A percentile compares a stretch with the other conserved stretches of the same genome.
Conservation (phyloP, 169 alveolate genomes). For the Toxoplasma gondii region DNA sequence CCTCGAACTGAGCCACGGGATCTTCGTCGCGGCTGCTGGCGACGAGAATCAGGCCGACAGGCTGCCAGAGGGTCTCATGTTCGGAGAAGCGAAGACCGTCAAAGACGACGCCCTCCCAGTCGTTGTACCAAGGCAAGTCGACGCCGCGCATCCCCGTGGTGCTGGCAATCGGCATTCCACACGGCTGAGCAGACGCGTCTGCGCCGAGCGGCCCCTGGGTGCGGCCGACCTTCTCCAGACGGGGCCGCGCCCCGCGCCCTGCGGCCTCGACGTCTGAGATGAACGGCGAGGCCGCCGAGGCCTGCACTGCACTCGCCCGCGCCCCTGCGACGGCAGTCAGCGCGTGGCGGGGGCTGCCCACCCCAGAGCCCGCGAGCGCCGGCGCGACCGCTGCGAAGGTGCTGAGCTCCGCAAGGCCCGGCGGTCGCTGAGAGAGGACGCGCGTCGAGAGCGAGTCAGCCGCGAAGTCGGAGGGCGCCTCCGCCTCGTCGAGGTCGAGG, state of each 20-base stretch:
- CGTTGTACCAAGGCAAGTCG: conserved; percentile 44
- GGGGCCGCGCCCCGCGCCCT: not conserved
- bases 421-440: conserved; percentile 41
- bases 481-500: conserved; percentile 59
- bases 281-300: conserved; percentile 35
- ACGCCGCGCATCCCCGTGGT: conserved; percentile 24
- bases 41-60: conserved; percentile 41
- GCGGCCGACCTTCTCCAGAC: not conserved
- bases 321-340: not conserved
- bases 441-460: conserved; percentile 42
- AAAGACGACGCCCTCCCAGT: conserved; percentile 38
- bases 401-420: conserved; percentile 11
- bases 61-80: conserved; percentile 48
- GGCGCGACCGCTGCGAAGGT: not conserved
- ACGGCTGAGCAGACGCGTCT: not conserved
- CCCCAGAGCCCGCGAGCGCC: not conserved
- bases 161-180: not conserved
- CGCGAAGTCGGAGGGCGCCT: conserved; percentile 15
- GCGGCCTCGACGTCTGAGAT: not conserved
- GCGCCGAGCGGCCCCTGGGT: not conserved
- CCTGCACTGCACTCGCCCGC: conserved; percentile 28
- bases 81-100: conserved; percentile 30
- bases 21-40: conserved; percentile 28
- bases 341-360: not conserved
- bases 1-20: conserved; percentile 35